Evolutionary conservation across 2,329 filamentous ascomycete species (phyloP), one percentile per base, ranked within the genome.

Genomic region (Aspergillus proliferans): DNA sequence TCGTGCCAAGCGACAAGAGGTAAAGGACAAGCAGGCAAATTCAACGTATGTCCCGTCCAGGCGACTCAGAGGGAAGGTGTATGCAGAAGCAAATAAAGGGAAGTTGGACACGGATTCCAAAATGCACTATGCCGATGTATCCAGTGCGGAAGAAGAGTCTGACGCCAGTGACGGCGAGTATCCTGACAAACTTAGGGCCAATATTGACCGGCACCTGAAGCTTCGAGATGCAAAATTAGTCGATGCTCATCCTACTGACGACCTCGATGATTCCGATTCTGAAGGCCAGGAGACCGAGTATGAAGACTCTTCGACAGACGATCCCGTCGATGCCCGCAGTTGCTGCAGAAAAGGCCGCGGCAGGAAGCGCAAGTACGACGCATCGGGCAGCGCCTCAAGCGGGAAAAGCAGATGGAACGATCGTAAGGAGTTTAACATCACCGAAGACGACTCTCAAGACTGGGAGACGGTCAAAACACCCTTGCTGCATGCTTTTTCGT

Each of bases 401-500:
- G 39, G 28, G 3, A 6, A n/a, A 46, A 53, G 43, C 9, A 26
- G 14, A 21, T 53, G 50, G 45, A 43, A 65, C 19, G 56, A 60
- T 28, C 47, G 48, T 14, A 58, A 59, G 36, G 52, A 55, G 5
- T 61, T 68, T 47, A 55, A 56, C 15, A 61, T 65, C 28, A 50
- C 26, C 12, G 45, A 45, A 12, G 15, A 40, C 8, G 26, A 43
- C 36, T 28, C 36, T 12, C 52, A 58, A 15, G 41, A 55, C 21
- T 65, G 63, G 61, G 55, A 51, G 9, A 49, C 48, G 3, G 51
- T 71, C 26, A 61, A 50, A 38, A 57, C 48, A 6, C 71, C 71
- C 1, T 59, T 81, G 0, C 58, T 86, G 1, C 81, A 86, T 51
- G 74, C 82, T 56, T 86, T 85, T 58, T 63, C 69, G 2, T 86